A percentile compares a stretch with the other conserved stretches of the same genome.
These are phyloP conservation scores for Canavalia ensiformis DNA, from an alignment of 306 rosid species.

Conservation along the genomic window DNA sequence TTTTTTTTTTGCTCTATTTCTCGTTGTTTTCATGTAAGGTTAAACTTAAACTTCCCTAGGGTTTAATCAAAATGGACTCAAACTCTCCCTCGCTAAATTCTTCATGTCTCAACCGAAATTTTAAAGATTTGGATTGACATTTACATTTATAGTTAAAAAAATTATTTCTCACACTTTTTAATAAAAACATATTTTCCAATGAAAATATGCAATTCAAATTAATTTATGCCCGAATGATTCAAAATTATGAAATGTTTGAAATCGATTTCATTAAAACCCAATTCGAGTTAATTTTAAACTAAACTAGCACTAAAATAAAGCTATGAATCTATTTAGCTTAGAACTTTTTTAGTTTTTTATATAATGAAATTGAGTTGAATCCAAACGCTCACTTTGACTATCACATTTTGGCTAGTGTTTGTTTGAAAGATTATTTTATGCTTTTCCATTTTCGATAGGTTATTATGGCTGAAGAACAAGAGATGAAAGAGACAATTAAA, in stretches of 20 bases:
- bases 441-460: constrained; percentile 49
- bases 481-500: constrained; percentile 37
- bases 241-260: no score
- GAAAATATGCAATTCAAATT: no score
- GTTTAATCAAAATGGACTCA: neutral
- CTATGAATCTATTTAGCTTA: neutral
- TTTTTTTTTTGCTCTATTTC: neutral
- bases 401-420: neutral
- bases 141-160: no score
- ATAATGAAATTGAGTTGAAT: neutral
- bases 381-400: neutral
- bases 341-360: no score
- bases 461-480: constrained; percentile 50
- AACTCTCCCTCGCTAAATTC: neutral
- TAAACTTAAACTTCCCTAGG: constrained; percentile 8
- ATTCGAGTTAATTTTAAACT: no score
- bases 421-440: neutral
- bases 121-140: no score
- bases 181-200: no score
- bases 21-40: neutral
- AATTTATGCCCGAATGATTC: no score
- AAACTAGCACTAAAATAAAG: neutral
- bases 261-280: no score
- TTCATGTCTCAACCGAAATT: neutral
- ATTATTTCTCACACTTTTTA: no score